Base-by-base conservation (phyloP, 2,329 filamentous ascomycete species). In the Colletotrichum sidae region DNA sequence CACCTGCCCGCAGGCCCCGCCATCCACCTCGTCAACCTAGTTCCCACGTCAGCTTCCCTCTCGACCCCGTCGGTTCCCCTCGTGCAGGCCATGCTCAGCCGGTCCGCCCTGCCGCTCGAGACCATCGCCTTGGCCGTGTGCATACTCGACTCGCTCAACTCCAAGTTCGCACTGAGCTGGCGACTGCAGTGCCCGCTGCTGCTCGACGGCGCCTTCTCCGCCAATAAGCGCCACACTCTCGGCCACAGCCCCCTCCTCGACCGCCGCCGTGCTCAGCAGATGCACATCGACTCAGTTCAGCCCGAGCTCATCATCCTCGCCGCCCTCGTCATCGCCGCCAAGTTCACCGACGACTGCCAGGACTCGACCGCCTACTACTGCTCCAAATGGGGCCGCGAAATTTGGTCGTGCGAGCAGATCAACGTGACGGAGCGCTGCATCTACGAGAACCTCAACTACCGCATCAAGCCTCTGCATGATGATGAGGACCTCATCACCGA, bases 281-380 rank as follows among this genome's bases (percentile, higher is more conserved):
- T 83, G 49, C 86, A 90, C 75, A 88, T 89, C 74, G 87, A 90
- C 76, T 83, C 83, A 11, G 82, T 90, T 65, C 80, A 79, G 65
- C 88, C 88, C 57, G 88, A 91, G 73, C 72, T 91, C 65, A 88
- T 91, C 69, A 81, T 89, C 55, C 79, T 91, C n/a, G 81, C 84
- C 1, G 86, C 88, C 1, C 78, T 91, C 15, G 80, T 89, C 68
- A 86, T 91, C 57, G 87, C 88, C n/a, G 80, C 83, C 72, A 91
- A 91, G 76, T 91, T 90, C 71, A 80, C 85, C 49, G 86, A 90
- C 70, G 89, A 91, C 76, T 77, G 79, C 55, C 83, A 87, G 70
- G 80, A 84, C 67, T 76, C 80, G 5, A 86, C 86, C 1, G 77
- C 79, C 52, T 83, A 84, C 71, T 90, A 88, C 76, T 80, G 81